Base-by-base conservation (phyloP, 345 rosid genomes). In the Heritiera littoralis region DNA sequence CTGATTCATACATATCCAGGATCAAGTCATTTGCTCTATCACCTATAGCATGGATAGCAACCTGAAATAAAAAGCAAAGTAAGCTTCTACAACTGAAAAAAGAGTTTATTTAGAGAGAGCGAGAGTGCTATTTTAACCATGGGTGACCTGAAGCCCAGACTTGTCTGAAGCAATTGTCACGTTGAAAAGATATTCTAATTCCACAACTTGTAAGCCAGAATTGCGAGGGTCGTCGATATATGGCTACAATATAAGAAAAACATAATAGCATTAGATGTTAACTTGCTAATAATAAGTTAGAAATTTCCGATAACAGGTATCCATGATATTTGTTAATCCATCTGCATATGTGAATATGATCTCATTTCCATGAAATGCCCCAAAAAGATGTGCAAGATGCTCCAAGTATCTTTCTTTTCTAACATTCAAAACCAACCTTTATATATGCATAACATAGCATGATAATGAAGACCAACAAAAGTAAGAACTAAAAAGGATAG, bases 41-140 rank as follows among this genome's bases (percentile, higher is more conserved):
- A 48, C 99, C 99, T 76, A 92, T 92, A 77, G 99, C 97, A 88
- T 95, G 99, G 81, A 95, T 85, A 58, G 98, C 91, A 79, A 93
- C 97, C 98, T 95, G 87, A 70, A 83, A 77, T 77, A 35, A 41
- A 11, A 82, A 43, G 20, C 20, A 20, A 58, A 68, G 28, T 46
- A 69, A 79, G 73, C 72, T 52, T 17, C 71, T 32, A 52, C 11
- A 54, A 38, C 10, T 40, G 7, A 43, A 18, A 35, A 52, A 49
- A 32, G 30, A 40, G 14, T 77, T 41, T 6, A 40, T 7, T 70
- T 51, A 20, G 46, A n/a, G 38, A 65, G 48, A 20, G 48, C 18
- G 20, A 32, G 55, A 54, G 20, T 28, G 30, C 51, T 5, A 40
- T 65, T 20, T 43, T 20, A 43, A 49, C 66, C 49, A 55, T 9